Conservation (phyloP, 768 basidiomycete species). For the Hemileccinum impolitum region DNA sequence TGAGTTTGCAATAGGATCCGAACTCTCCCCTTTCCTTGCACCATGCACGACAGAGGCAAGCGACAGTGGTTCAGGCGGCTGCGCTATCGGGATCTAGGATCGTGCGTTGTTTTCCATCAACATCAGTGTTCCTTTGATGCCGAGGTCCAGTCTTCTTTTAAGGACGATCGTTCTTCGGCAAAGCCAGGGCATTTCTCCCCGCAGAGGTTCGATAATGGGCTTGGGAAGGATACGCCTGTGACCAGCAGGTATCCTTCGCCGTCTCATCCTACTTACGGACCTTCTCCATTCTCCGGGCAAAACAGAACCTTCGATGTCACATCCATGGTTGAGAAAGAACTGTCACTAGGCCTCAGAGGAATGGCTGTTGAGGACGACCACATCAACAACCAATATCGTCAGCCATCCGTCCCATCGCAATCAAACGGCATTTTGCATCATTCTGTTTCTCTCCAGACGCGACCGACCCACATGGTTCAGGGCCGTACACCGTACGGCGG, state of each 20-base stretch:
- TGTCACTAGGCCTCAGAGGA: slow-evolving; percentile 56
- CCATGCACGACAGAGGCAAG: slow-evolving; percentile 47
- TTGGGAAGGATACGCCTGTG: slow-evolving; percentile 39
- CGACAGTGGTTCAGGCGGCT: slow-evolving; percentile 34
- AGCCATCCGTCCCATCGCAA: slow-evolving; percentile 29
- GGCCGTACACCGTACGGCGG: slow-evolving; percentile 45
- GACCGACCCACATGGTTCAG: slow-evolving; percentile 43
- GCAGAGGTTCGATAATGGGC: slow-evolving; percentile 47
- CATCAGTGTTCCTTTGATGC: slow-evolving; percentile 14
- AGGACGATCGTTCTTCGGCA: slow-evolving; percentile 46
- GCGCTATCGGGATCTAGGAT: slow-evolving; percentile 40
- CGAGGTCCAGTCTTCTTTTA: slow-evolving; percentile 19
- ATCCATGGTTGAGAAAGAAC: slow-evolving; percentile 48
- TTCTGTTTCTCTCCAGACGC: slow-evolving; percentile 36
- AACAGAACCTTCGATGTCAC: slow-evolving; percentile 37
- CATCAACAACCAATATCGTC: slow-evolving; percentile 38
- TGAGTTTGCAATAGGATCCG: slow-evolving; percentile 36
- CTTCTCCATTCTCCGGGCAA: slow-evolving; percentile 30
- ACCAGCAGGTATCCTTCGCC: slow-evolving; percentile 47
- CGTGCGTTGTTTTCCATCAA: slow-evolving; percentile 28
- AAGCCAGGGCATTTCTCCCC: slow-evolving; percentile 53
- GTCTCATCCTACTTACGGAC: slow-evolving; percentile 35
- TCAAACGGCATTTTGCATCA: slow-evolving; percentile 28
- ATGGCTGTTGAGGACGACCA: slow-evolving; percentile 59
- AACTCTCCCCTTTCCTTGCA: slow-evolving; percentile 41